Base-by-base conservation (phyloP, 306 rosid species). In the Prunus mume region DNA sequence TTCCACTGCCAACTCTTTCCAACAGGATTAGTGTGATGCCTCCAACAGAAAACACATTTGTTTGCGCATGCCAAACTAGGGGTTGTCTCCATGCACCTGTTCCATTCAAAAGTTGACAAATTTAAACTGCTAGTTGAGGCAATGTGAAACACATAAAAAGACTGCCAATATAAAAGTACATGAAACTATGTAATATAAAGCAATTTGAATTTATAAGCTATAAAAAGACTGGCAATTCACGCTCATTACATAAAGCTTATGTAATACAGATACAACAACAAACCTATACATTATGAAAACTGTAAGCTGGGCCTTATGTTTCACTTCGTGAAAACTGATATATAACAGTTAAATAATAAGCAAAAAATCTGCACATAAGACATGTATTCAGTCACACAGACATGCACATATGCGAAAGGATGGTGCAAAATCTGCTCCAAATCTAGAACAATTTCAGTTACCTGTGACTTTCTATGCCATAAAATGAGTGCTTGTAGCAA, bases 31-130 rank as follows among this genome's bases (percentile, higher is more conserved):
- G 99, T 90, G 83, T 95, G 99, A 85, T 95, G 99, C 74, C 99
- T 89, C 99, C 99, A 95, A 84, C 99, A 95, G 88, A 95, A 95
- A 77, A 95, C 99, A 75, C 99, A 95, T 84, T 95, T 95, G 82
- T 95, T 95, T 69, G 99, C 98, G 46, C 99, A 95, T 13, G 99
- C 99, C 88, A 95, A 87, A 85, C 99, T 95, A 77, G 99, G 99
- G 57, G 99, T 95, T 80, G 99, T 86, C 88, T 95, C 99, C 97
- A 92, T 92, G 87, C 97, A 95, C 88, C 97, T 95, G 86, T 78
- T 76, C 77, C 82, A 86, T 61, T 38, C 82, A 85, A 82, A 63
- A 27, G 20, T 60, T 28, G 47, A 65, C 24, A 17, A 10, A 63
- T 20, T 74, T 47, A 79, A 75, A 60, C 65, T 69, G 57, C 76